Evolutionary conservation across 192 early-diverging fungal genomes (phyloP).

Genomic region (Lunasporangiospora selenospora): DNA sequence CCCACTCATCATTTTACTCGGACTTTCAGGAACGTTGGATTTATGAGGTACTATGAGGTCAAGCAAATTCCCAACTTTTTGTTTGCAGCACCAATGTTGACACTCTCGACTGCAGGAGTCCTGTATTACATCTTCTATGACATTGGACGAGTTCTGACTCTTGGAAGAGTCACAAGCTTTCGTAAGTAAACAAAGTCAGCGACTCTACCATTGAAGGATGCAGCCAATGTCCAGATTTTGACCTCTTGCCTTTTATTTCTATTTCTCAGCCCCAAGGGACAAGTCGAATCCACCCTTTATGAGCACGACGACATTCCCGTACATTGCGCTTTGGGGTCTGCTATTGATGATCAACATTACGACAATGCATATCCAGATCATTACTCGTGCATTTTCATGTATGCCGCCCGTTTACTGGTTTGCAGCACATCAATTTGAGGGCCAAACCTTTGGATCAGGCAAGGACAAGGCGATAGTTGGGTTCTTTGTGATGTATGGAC

Average conservation of each 20-base stretch:
- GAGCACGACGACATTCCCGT: conserved; percentile 37
- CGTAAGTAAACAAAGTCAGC: not conserved
- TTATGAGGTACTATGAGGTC: conserved; percentile 81
- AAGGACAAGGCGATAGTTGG: conserved; percentile 7
- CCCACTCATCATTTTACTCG: too few species aligned
- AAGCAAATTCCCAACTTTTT: conserved; percentile 93
- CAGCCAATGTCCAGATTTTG: too few species aligned
- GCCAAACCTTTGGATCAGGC: not conserved
- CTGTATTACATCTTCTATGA: conserved; percentile 60
- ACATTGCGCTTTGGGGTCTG: conserved; percentile 74
- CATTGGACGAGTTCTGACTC: conserved; percentile 55
- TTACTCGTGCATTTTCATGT: conserved; percentile 84
- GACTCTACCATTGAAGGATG: not conserved
- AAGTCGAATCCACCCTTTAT: conserved; percentile 14
- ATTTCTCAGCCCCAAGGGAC: not conserved
- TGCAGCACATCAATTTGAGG: conserved; percentile 61
- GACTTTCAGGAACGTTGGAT: conserved; percentile 77
- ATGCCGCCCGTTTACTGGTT: conserved; percentile 86
- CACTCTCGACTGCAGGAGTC: conserved; percentile 68
- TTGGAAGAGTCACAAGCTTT: conserved; percentile 57
- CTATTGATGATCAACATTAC: conserved; percentile 67
- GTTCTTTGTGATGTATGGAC: conserved; percentile 81
- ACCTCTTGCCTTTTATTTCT: not conserved
- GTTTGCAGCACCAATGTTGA: conserved; percentile 81
- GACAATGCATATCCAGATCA: conserved; percentile 92